phyloP scores from a whole-genome alignment of 371 early-diverging fungal genomes.

The Mortierella sp. region DNA sequence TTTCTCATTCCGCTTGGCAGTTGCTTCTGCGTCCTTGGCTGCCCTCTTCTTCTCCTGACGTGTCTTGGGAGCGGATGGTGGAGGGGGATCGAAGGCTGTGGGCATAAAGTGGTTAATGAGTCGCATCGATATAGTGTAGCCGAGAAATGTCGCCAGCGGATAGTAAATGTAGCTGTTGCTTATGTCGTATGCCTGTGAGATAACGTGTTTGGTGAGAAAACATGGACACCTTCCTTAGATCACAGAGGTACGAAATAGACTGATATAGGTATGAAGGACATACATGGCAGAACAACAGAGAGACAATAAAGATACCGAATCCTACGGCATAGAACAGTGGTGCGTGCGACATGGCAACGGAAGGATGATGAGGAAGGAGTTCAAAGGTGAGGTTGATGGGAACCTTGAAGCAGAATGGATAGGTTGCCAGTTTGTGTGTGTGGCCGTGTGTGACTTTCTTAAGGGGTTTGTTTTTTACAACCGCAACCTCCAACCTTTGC shows the following conservation, averaged over 20 bases:
- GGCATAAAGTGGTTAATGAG: slow-evolving; percentile 28
- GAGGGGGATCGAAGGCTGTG: slow-evolving; percentile 39
- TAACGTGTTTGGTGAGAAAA: neutral
- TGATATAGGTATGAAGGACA: neutral
- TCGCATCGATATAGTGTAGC: slow-evolving; percentile 30
- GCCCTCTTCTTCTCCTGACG: slow-evolving; percentile 49
- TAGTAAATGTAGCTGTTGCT: slow-evolving; percentile 40
- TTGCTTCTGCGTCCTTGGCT: slow-evolving; percentile 36
- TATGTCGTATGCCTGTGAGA: slow-evolving; percentile 40
- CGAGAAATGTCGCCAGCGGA: slow-evolving; percentile 23
- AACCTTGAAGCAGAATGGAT: neutral
- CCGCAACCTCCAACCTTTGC: no score
- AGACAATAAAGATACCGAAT: slow-evolving; percentile 28
- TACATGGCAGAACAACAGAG: slow-evolving; percentile 52
- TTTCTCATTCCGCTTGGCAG: slow-evolving; percentile 26
- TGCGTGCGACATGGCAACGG: slow-evolving; percentile 23
- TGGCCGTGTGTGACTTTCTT: neutral
- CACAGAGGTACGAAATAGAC: neutral
- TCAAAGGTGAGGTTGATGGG: neutral
- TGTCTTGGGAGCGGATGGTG: slow-evolving; percentile 36
- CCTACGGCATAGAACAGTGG: slow-evolving; percentile 29
- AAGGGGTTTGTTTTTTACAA: slow-evolving; percentile 19
- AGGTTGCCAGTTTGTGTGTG: no score
- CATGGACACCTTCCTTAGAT: neutral
- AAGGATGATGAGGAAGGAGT: slow-evolving; percentile 6